Conservation (phyloP, 495 filamentous ascomycete species). For the Daldinia vernicosa region DNA sequence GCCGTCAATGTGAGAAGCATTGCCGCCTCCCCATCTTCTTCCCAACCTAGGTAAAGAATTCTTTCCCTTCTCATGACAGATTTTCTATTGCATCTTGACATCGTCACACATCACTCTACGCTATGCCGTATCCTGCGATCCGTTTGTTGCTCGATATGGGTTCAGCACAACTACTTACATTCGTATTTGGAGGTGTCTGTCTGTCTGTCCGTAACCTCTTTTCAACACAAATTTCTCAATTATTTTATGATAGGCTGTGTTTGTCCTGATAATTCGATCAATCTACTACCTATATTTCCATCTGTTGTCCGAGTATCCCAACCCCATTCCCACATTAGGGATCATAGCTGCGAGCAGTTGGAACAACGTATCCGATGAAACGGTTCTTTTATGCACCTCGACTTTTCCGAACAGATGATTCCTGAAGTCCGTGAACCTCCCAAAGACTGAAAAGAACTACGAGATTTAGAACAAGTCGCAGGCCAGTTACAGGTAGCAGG, state of each 20-base stretch:
- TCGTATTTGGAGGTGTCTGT: not conserved
- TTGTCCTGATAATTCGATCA: not conserved
- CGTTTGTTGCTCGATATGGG: not conserved
- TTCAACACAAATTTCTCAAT: not conserved
- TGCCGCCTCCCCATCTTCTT: too few species aligned
- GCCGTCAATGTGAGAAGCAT: too few species aligned
- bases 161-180: not conserved
- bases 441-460: not conserved
- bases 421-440: not conserved
- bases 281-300: slow-evolving; percentile 58
- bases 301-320: slow-evolving; percentile 55
- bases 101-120: not conserved
- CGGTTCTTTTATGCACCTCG: not conserved
- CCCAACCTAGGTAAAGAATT: too few species aligned
- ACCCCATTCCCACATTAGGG: not conserved
- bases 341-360: not conserved
- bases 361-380: not conserved
- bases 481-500: not conserved
- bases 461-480: not conserved
- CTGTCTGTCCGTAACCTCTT: not conserved
- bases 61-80: not conserved
- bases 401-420: not conserved
- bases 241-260: not conserved
- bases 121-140: not conserved
- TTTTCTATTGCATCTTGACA: not conserved